These are phyloP conservation scores for Diutina pseudorugosa DNA, from an alignment of 1,139 yeast species.

Conservation along the genomic window DNA sequence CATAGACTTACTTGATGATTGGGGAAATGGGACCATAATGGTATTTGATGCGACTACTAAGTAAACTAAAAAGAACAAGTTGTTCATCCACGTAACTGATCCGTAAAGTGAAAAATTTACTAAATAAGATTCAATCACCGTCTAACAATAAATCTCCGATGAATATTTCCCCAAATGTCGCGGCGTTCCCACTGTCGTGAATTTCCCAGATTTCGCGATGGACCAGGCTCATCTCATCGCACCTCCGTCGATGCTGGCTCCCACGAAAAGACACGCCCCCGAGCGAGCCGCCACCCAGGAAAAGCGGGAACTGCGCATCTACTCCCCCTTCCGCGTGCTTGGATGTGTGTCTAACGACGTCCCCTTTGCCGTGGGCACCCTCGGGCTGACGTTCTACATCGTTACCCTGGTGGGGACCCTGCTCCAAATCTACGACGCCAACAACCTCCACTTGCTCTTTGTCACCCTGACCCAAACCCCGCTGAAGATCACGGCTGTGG, in stretches of 20 bases:
- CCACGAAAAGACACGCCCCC: slow-evolving; percentile 1
- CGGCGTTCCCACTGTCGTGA: too few species aligned
- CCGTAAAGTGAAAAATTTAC: too few species aligned
- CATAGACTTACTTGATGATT: too few species aligned
- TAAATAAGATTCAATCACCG: too few species aligned
- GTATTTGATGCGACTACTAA: too few species aligned
- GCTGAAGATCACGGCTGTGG: slow-evolving; percentile 53
- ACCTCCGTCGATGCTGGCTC: neutral
- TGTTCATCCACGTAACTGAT: too few species aligned
- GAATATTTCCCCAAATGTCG: too few species aligned
- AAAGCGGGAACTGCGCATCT: slow-evolving; percentile 18
- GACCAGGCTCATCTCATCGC: neutral
- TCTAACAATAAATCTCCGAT: too few species aligned
- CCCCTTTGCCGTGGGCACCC: slow-evolving; percentile 80
- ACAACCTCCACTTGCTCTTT: slow-evolving; percentile 73
- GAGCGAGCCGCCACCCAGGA: neutral
- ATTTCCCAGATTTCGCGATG: neutral
- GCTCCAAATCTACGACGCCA: slow-evolving; percentile 89
- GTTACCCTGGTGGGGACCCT: slow-evolving; percentile 86
- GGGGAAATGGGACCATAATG: too few species aligned
- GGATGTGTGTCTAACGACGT: slow-evolving; percentile 68
- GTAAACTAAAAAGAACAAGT: too few species aligned
- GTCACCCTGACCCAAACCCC: slow-evolving; percentile 76
- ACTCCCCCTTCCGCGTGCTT: slow-evolving; percentile 34
- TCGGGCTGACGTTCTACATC: slow-evolving; percentile 79